These are phyloP conservation scores for Botryosphaeria dothidea DNA, from an alignment of 2,329 filamentous ascomycete species.

Conservation along the genomic window DNA sequence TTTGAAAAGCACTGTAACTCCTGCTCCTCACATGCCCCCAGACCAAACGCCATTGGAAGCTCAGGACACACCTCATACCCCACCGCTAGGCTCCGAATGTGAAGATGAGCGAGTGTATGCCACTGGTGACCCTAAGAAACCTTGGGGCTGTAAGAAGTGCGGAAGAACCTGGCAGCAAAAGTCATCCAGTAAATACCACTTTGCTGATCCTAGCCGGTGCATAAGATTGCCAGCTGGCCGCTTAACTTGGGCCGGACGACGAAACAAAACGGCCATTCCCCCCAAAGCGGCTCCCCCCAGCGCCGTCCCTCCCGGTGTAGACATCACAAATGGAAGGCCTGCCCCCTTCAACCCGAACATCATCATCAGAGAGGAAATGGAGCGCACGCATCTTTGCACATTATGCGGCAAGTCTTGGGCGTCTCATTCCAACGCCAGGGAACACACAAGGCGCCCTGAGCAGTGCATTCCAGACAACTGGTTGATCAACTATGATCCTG, in stretches of 20 bases:
- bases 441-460: neutral
- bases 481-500: neutral
- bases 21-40: too few species aligned
- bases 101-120: neutral
- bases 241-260: neutral
- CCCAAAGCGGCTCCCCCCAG: neutral
- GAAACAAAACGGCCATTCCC: neutral
- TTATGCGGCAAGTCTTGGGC: neutral
- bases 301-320: neutral
- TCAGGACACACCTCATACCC: neutral
- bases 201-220: neutral
- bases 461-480: neutral
- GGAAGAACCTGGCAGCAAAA: neutral
- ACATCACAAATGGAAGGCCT: neutral
- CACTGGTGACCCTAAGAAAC: neutral
- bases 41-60: neutral
- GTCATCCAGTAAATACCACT: neutral
- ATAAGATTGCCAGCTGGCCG: neutral
- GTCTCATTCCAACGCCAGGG: neutral
- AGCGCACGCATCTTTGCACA: neutral
- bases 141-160: neutral
- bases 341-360: neutral
- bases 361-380: neutral
- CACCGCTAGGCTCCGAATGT: too few species aligned
- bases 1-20: neutral